Evolutionary conservation across 495 filamentous ascomycete species (phyloP).

Genomic region (Talaromyces trachyspermus): DNA sequence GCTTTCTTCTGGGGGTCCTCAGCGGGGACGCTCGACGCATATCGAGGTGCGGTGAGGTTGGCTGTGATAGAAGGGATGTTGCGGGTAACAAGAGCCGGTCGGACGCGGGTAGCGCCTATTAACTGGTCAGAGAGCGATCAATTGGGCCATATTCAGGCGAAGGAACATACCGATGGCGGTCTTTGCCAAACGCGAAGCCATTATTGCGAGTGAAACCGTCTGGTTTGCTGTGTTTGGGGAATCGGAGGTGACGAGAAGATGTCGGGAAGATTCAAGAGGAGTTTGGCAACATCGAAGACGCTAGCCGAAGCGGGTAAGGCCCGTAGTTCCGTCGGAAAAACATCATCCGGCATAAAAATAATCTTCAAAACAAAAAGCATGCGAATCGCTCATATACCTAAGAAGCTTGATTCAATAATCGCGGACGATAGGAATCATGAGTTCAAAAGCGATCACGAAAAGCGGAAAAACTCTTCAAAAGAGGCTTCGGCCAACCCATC

Average conservation of each 20-base stretch:
- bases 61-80: slow-evolving; percentile 63
- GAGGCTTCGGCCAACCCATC: slow-evolving; percentile 20
- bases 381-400: too few relatives aligned
- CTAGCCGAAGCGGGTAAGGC: slow-evolving; percentile 60
- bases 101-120: slow-evolving; percentile 82
- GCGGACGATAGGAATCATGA: slow-evolving; percentile 41
- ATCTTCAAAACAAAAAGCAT: slow-evolving; percentile 3
- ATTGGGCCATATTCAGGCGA: neutral
- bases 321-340: slow-evolving; percentile 1
- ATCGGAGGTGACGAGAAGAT: slow-evolving; percentile 40
- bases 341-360: slow-evolving; percentile 1
- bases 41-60: slow-evolving; percentile 54
- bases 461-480: slow-evolving; percentile 33
- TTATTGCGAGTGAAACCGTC: slow-evolving; percentile 47
- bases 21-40: slow-evolving; percentile 67
- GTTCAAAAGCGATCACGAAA: slow-evolving; percentile 43
- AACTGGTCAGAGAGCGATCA: slow-evolving; percentile 20
- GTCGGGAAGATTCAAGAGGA: slow-evolving; percentile 74
- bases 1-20: slow-evolving; percentile 90
- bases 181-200: slow-evolving; percentile 93
- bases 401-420: too few relatives aligned
- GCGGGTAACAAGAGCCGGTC: slow-evolving; percentile 63
- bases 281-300: slow-evolving; percentile 83
- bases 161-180: slow-evolving; percentile 74
- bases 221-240: slow-evolving; percentile 31